Evolutionary conservation across 2,329 filamentous ascomycete species (phyloP).

Genomic region (Westerdykella ornata): DNA sequence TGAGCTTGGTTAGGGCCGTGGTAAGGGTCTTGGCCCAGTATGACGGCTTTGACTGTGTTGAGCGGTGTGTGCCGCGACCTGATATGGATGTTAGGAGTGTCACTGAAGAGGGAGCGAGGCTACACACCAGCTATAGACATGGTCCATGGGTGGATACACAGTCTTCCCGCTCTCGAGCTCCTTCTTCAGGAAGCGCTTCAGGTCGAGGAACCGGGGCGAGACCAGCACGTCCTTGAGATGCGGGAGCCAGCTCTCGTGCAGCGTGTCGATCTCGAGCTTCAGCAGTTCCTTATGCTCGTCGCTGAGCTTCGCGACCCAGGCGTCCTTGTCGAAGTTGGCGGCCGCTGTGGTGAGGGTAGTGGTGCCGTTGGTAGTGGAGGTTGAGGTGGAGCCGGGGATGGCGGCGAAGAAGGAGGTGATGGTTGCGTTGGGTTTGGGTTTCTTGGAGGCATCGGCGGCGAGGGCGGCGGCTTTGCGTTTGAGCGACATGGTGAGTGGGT

Average conservation of each 20-base stretch:
- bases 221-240: slow-evolving; percentile 81
- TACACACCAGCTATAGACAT: slow-evolving; percentile 90
- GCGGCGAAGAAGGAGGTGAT: slow-evolving; percentile 86
- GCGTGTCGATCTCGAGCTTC: slow-evolving; percentile 81
- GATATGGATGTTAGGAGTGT: not conserved
- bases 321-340: slow-evolving; percentile 71
- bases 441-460: slow-evolving; percentile 43
- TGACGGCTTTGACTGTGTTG: slow-evolving; percentile 80
- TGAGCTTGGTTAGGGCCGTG: slow-evolving; percentile 95
- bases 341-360: slow-evolving; percentile 22
- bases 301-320: slow-evolving; percentile 76
- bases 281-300: slow-evolving; percentile 76
- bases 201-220: slow-evolving; percentile 69
- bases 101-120: not conserved
- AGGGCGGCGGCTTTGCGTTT: slow-evolving; percentile 47
- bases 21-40: slow-evolving; percentile 94
- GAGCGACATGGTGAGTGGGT: slow-evolving; percentile 41
- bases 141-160: slow-evolving; percentile 78
- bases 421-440: slow-evolving; percentile 57
- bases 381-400: slow-evolving; percentile 41
- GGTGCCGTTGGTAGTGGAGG: slow-evolving; percentile 31
- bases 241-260: slow-evolving; percentile 86
- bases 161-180: slow-evolving; percentile 69
- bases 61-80: slow-evolving; percentile 95
- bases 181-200: slow-evolving; percentile 79